Evolutionary conservation across 129 eudicot genomes (phyloP), one percentile per base, ranked within the genome.

Genomic region (Centaurea solstitialis): DNA sequence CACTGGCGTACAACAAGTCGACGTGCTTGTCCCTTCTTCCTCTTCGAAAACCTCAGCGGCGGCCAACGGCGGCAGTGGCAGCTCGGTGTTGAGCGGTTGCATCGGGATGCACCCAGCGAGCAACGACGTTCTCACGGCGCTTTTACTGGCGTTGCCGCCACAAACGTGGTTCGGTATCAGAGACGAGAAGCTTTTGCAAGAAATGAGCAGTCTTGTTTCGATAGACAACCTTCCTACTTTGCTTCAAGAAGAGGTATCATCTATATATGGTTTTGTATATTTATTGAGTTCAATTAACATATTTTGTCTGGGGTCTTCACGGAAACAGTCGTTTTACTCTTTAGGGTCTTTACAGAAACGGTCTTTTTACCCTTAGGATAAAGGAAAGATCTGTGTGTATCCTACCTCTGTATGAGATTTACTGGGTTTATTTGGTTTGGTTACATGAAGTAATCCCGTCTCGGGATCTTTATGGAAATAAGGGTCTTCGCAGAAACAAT

Each of bases 201-300:
- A 90, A 37, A 57, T 93, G 7, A 43, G 33, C 38, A 38, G 70
- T 37, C 87, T 93, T 65, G 90, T 89, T 75, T 85, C 92, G 9
- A 76, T 79, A 24, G 89, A 90, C 12, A 85, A 73, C 24, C 90
- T 90, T 75, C 93, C 95, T 64, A 72, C 85, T 69, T 76, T 88
- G 80, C 90, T 93, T 79, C 94, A 90, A 89, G 98, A 93, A 83
- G 98, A 93, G 98, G 98, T 93, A 84, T 10, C 5, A 8, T 22
- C 0, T 3, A 24, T 9, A 17, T 26, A 15, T 45, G 61, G 30
- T 45, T 17, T 59, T 66, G 38, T 39, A 6, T 12, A 45, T 8
- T 8, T 40, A 26, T 7, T 47, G 5, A 17, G 64, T 68, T 39
- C 3, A 13, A 65, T 9, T 74, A 28, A 26, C 20, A 50, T 12